phyloP scores from a whole-genome alignment of 129 eudicot species.

The Smallanthus sonchifolius region DNA sequence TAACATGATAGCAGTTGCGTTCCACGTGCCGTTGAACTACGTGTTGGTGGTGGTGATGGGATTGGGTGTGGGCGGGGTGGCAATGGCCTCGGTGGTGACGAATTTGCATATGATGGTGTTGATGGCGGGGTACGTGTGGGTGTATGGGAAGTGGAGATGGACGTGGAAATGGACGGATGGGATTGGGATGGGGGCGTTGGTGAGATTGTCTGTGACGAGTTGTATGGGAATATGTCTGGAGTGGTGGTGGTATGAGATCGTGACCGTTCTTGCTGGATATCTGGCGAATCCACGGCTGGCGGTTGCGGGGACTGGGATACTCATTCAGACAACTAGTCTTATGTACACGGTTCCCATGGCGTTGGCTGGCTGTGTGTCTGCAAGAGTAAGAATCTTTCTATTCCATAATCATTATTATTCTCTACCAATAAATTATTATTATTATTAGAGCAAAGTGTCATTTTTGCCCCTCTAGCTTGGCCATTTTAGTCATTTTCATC shows the following conservation, averaged over 20 bases:
- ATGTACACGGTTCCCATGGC: conserved; percentile 99
- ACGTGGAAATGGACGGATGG: conserved; percentile 62
- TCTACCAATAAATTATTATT: not conserved
- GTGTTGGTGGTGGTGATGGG: conserved; percentile 45
- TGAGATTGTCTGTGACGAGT: conserved; percentile 70
- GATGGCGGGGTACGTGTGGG: conserved; percentile 63
- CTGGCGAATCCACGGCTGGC: conserved; percentile 68
- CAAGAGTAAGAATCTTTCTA: conserved; percentile 54
- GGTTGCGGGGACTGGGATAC: conserved; percentile 84
- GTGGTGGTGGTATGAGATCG: conserved; percentile 99
- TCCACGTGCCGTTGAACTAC: conserved; percentile 77
- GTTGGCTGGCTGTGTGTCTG: conserved; percentile 92
- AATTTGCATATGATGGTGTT: conserved; percentile 68
- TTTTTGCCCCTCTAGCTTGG: too few relatives aligned
- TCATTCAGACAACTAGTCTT: conserved; percentile 82
- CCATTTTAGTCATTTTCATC: too few relatives aligned
- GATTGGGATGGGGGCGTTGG: conserved; percentile 37
- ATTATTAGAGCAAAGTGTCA: too few relatives aligned
- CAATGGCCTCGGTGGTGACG: conserved; percentile 75
- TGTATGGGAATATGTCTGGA: conserved; percentile 85
- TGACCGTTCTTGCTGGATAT: conserved; percentile 84
- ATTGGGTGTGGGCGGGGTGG: conserved; percentile 80
- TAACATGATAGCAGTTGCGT: conserved; percentile 56
- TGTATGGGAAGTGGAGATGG: conserved; percentile 66
- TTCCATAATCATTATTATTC: conserved; percentile 4